A percentile compares a stretch with the other conserved stretches of the same genome.
Conservation (phyloP, 2,329 filamentous ascomycete species). For the Sclerotinia nivalis region DNA sequence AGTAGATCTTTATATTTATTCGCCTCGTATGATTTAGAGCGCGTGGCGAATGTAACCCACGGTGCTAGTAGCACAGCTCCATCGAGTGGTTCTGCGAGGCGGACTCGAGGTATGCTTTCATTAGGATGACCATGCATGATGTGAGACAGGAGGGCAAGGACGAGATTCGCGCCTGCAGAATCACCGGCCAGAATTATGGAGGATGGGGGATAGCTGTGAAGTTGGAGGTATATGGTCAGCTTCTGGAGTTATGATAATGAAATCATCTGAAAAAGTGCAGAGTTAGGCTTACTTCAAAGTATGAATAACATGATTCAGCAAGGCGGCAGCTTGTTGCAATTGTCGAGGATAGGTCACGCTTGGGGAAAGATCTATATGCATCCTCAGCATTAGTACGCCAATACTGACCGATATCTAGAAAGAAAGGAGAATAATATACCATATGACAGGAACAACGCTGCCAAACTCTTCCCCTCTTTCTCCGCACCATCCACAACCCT, state of each 20-base stretch:
- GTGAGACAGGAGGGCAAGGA: slow-evolving; percentile 50
- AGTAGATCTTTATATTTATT: slow-evolving; percentile 56
- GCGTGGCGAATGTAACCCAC: slow-evolving; percentile 55
- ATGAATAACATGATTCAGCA: slow-evolving; percentile 47
- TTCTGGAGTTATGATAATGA: slow-evolving; percentile 48
- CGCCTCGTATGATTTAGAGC: slow-evolving; percentile 45
- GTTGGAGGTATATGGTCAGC: slow-evolving; percentile 59
- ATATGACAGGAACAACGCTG: slow-evolving; percentile 58
- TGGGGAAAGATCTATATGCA: slow-evolving; percentile 47
- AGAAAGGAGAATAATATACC: slow-evolving; percentile 37
- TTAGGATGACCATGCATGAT: slow-evolving; percentile 58
- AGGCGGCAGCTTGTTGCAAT: slow-evolving; percentile 48
- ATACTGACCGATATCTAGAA: neutral
- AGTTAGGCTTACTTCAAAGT: slow-evolving; percentile 30
- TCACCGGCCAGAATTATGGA: slow-evolving; percentile 51
- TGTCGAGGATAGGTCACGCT: slow-evolving; percentile 49
- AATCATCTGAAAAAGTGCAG: slow-evolving; percentile 48
- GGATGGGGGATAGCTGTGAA: slow-evolving; percentile 53
- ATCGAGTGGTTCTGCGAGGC: slow-evolving; percentile 47
- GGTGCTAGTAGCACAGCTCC: slow-evolving; percentile 57
- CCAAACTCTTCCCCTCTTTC: slow-evolving; percentile 47
- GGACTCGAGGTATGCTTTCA: slow-evolving; percentile 54
- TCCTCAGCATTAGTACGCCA: neutral
- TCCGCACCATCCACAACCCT: slow-evolving; percentile 37
- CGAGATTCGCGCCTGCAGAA: slow-evolving; percentile 55